A percentile compares a stretch with the other conserved stretches of the same genome.
Conservation (phyloP, 2,329 filamentous ascomycete species). For the Verticillium longisporum region DNA sequence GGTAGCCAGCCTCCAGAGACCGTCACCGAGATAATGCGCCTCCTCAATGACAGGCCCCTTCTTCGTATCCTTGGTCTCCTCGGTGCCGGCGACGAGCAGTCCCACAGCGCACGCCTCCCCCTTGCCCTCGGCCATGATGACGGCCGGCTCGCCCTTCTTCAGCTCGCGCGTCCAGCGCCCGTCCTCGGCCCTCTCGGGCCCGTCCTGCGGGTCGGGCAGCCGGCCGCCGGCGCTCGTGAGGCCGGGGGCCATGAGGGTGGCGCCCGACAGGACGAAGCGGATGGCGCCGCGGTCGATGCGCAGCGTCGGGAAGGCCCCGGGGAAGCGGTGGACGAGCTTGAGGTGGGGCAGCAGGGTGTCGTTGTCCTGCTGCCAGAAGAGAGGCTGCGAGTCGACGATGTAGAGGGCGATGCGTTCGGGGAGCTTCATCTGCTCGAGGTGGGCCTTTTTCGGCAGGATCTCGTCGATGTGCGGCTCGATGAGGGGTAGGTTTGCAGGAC, state of each 20-base stretch:
- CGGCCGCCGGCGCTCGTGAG: slow-evolving; percentile 77
- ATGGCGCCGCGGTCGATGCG: slow-evolving; percentile 95
- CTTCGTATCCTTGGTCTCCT: slow-evolving; percentile 87
- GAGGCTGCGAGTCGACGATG: slow-evolving; percentile 66
- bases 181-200: slow-evolving; percentile 35
- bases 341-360: slow-evolving; percentile 81
- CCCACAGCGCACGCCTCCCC: slow-evolving; percentile 85
- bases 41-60: slow-evolving; percentile 94
- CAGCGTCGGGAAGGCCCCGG: slow-evolving; percentile 72
- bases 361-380: slow-evolving; percentile 85
- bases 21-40: slow-evolving; percentile 90
- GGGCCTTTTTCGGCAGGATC: slow-evolving; percentile 89
- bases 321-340: slow-evolving; percentile 82
- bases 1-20: slow-evolving; percentile 68
- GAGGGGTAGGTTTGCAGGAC: slow-evolving; percentile 76
- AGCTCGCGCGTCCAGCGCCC: slow-evolving; percentile 61
- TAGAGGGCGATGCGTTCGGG: slow-evolving; percentile 88
- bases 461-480: slow-evolving; percentile 87
- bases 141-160: slow-evolving; percentile 75
- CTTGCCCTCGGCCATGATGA: slow-evolving; percentile 90
- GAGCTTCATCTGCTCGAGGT: slow-evolving; percentile 84
- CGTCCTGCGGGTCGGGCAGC: slow-evolving; percentile 52
- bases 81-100: slow-evolving; percentile 73
- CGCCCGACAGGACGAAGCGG: slow-evolving; percentile 88
- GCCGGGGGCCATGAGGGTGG: slow-evolving; percentile 93